Percentiles rank a stretch among this genome's conserved stretches.
These are phyloP conservation scores for Albatrellus sp. DNA, from an alignment of 1,284 basidiomycete genomes.

Conservation along the genomic window DNA sequence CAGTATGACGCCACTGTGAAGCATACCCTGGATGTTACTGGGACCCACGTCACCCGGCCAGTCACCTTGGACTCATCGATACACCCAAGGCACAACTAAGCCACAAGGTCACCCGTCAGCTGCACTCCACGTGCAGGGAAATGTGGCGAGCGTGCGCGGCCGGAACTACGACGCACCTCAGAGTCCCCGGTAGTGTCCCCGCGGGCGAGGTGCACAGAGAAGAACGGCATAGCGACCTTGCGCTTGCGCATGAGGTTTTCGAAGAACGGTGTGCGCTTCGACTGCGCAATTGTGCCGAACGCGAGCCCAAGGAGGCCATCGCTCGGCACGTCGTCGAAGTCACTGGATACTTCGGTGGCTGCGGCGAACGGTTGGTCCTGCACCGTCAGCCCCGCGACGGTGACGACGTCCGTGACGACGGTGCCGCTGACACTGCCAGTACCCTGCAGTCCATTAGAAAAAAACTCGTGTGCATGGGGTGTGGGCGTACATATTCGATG, in stretches of 20 bases:
- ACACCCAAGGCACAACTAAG: slow-evolving; percentile 48
- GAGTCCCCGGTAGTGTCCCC: slow-evolving; percentile 22
- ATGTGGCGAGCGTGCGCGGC: not conserved
- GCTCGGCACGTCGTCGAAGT: slow-evolving; percentile 32
- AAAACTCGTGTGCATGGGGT: not conserved
- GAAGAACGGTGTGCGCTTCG: slow-evolving; percentile 38
- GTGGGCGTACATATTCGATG: slow-evolving; percentile 40
- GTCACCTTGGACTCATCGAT: slow-evolving; percentile 36
- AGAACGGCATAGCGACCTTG: slow-evolving; percentile 33
- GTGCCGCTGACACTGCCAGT: slow-evolving; percentile 34
- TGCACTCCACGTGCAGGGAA: not conserved
- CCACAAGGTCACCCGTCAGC: not conserved
- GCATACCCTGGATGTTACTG: slow-evolving; percentile 34
- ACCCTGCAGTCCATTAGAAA: slow-evolving; percentile 23
- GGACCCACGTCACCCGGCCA: slow-evolving; percentile 36
- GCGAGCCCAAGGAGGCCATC: slow-evolving; percentile 48
- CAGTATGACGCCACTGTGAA: not conserved
- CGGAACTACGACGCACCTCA: slow-evolving; percentile 20
- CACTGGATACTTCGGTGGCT: slow-evolving; percentile 26
- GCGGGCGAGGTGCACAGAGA: slow-evolving; percentile 45
- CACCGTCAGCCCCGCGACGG: slow-evolving; percentile 30
- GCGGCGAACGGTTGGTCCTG: slow-evolving; percentile 36
- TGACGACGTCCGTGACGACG: slow-evolving; percentile 34
- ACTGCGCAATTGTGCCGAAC: slow-evolving; percentile 39
- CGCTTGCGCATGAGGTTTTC: slow-evolving; percentile 41